Evolutionary conservation across 441 rosid species (phyloP), one percentile per base, ranked within the genome.

Genomic region (Adansonia grandidieri): DNA sequence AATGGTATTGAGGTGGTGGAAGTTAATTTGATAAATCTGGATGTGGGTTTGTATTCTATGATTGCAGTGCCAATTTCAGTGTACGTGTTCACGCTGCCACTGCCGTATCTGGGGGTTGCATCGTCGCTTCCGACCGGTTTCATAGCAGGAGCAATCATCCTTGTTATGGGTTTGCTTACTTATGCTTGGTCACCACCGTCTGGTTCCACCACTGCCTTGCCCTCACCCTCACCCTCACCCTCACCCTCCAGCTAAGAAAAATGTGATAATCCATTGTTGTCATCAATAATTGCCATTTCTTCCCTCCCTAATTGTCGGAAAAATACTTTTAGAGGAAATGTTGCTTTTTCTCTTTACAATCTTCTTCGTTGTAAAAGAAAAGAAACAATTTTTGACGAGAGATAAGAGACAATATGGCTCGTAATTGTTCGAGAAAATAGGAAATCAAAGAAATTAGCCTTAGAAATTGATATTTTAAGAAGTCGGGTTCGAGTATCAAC

Each of bases 101-200:
- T 95, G 74, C 98, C 98, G 5, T 95, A 88, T 86, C 88, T 93
- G 0, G 96, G 96, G 0, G 90, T 87, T 0, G 93, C 97, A 9
- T 93, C 98, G 40, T 70, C 97, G 4, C 97, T 95, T 68, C 98
- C 98, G 10, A 75, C 87, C 0, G 97, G 97, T 22, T 95, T 95
- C 44, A 92, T 95, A 13, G 93, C 92, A 10, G 98, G 98, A 78
- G 86, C 98, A 67, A 73, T 91, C 24, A 64, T 95, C 48, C 97
- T 95, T 28, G 89, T 95, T 66, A 65, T 88, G 20, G 98, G 98
- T 28, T 80, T 95, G 86, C 91, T 95, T 65, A 72, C 87, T 75
- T 95, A 95, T 73, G 88, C 93, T 3, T 92, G 95, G 96, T 85
- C 90, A 14, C 98, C 90, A 6, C 97, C 98, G 20, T 77, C 85